Evolutionary conservation across 2,329 filamentous ascomycete species (phyloP).

Genomic region (Daldinia sp.): DNA sequence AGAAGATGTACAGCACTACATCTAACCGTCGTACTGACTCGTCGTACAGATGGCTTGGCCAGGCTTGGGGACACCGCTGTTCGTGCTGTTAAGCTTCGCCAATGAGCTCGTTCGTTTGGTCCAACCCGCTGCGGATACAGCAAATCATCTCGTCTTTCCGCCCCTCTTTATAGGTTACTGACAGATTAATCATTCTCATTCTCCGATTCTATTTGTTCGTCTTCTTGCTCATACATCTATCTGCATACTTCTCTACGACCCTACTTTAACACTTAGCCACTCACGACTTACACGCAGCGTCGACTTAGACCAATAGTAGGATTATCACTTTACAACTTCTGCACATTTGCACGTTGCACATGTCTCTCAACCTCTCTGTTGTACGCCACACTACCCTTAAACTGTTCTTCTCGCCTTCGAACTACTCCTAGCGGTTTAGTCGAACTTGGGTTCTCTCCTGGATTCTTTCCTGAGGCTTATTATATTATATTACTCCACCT

Average conservation of each 20-base stretch:
- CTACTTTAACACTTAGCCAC: conserved; percentile 10
- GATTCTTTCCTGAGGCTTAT: conserved; percentile 26
- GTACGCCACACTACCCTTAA: background rate
- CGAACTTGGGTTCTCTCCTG: conserved; percentile 15
- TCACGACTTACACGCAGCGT: conserved; percentile 12
- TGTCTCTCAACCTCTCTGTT: background rate
- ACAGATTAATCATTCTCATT: conserved; percentile 12
- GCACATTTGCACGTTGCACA: background rate
- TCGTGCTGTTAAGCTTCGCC: conserved; percentile 22
- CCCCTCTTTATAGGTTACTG: conserved; percentile 24
- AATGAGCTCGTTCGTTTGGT: conserved; percentile 18
- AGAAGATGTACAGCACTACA: conserved; percentile 26
- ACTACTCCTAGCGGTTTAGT: conserved; percentile 34
- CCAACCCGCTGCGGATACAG: conserved; percentile 23
- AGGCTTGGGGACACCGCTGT: conserved; percentile 8
- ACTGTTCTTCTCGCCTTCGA: conserved; percentile 4
- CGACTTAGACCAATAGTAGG: conserved; percentile 9
- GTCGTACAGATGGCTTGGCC: conserved; percentile 2
- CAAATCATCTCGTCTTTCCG: conserved; percentile 36
- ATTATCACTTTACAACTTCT: conserved; percentile 17
- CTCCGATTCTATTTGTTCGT: conserved; percentile 9
- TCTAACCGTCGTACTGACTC: conserved; percentile 6
- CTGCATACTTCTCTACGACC: conserved; percentile 14
- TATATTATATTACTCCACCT: conserved; percentile 25
- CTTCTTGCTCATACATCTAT: conserved; percentile 22